Evolutionary conservation across 129 eudicot genomes (phyloP).

Genomic region (Erigeron canadensis): DNA sequence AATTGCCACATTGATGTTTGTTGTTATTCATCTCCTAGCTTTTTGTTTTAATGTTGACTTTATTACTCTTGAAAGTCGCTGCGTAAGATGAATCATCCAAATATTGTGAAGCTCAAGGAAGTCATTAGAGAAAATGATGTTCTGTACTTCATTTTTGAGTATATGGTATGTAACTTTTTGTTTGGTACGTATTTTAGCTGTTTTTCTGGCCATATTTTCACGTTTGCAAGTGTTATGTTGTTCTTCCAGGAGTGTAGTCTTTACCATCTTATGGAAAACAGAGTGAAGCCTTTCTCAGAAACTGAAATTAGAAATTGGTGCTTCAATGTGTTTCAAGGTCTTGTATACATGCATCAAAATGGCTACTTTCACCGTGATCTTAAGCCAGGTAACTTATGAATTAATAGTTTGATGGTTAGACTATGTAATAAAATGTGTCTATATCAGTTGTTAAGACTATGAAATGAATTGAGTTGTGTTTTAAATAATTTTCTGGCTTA

Average conservation of each 20-base stretch:
- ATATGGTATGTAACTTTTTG: slow-evolving; percentile 57
- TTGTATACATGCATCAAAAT: slow-evolving; percentile 76
- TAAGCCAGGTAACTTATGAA: slow-evolving; percentile 65
- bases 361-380: slow-evolving; percentile 96
- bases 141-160: slow-evolving; percentile 82
- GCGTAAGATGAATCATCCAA: slow-evolving; percentile 84
- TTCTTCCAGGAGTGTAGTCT: slow-evolving; percentile 69
- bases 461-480: slow-evolving; percentile 2
- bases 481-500: neutral
- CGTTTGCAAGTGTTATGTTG: neutral
- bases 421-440: neutral
- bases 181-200: slow-evolving; percentile 11
- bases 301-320: slow-evolving; percentile 82
- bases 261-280: slow-evolving; percentile 77
- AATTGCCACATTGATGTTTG: slow-evolving; percentile 2
- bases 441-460: no score
- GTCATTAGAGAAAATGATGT: slow-evolving; percentile 77
- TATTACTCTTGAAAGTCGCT: slow-evolving; percentile 56
- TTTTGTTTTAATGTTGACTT: slow-evolving; percentile 1
- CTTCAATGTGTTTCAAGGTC: slow-evolving; percentile 88
- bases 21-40: neutral
- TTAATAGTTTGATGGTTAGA: neutral
- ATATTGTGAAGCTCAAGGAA: slow-evolving; percentile 92
- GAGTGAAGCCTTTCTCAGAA: slow-evolving; percentile 67
- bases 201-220: neutral